Percentiles rank a stretch among this genome's conserved stretches.
phyloP scores from a whole-genome alignment of 2,329 filamentous ascomycete species.

The Eurotiales sp. region DNA sequence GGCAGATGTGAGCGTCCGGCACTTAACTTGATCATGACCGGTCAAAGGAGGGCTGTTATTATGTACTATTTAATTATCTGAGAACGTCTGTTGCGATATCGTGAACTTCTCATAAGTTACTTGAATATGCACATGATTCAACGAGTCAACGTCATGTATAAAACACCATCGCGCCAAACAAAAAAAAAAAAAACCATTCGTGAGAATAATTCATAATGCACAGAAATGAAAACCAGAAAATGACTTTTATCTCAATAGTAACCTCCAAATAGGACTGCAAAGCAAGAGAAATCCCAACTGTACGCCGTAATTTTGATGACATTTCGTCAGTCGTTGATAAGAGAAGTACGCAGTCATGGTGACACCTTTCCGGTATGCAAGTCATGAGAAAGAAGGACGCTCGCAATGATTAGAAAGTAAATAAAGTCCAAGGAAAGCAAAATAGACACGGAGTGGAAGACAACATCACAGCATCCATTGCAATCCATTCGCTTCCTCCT shows the following conservation, averaged over 20 bases:
- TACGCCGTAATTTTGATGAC: neutral
- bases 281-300: neutral
- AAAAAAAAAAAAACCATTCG: neutral
- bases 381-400: constrained; percentile 7
- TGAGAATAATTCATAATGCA: neutral
- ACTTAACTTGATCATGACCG: too few relatives aligned
- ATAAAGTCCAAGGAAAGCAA: neutral
- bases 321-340: neutral
- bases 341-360: neutral
- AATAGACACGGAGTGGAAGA: too few relatives aligned
- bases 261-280: neutral
- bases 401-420: constrained; percentile 4
- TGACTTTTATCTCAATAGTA: neutral
- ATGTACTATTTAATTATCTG: too few relatives aligned
- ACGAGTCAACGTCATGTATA: too few relatives aligned
- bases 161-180: neutral
- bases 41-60: too few relatives aligned
- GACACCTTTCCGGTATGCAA: constrained; percentile 12
- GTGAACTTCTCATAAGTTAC: too few relatives aligned
- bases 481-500: constrained; percentile 89
- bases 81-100: too few relatives aligned
- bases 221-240: too few relatives aligned
- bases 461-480: constrained; percentile 72
- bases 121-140: too few relatives aligned
- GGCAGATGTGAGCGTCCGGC: too few relatives aligned